These are phyloP conservation scores for Celoporthe dispersa DNA, from an alignment of 2,329 filamentous ascomycete genomes.

Conservation along the genomic window DNA sequence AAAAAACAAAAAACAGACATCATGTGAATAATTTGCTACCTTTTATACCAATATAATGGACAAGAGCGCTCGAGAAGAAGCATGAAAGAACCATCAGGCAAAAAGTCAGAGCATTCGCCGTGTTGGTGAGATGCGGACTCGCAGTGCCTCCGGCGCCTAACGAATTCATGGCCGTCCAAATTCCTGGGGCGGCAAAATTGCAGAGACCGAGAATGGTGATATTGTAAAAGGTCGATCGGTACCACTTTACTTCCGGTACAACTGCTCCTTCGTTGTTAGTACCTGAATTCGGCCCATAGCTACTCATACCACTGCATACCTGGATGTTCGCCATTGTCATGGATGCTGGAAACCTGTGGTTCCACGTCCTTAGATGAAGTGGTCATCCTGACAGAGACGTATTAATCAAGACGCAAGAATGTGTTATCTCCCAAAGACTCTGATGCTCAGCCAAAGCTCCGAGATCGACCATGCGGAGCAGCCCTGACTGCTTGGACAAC, in stretches of 20 bases:
- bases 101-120: conserved; percentile 51
- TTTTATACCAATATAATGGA: conserved; percentile 72
- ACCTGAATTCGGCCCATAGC: too few relatives aligned
- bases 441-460: background rate
- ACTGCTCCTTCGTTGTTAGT: conserved; percentile 4
- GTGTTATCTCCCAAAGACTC: background rate
- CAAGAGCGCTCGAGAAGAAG: conserved; percentile 64
- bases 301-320: background rate
- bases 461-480: background rate
- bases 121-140: conserved; percentile 47
- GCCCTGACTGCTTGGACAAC: background rate
- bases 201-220: conserved; percentile 72
- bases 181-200: conserved; percentile 71
- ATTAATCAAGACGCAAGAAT: too few relatives aligned
- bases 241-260: conserved; percentile 59
- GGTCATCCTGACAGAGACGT: background rate
- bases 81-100: conserved; percentile 50
- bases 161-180: conserved; percentile 53
- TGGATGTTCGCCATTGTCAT: background rate
- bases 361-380: conserved; percentile 3
- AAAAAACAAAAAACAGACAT: too few relatives aligned
- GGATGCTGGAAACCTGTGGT: background rate
- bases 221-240: conserved; percentile 74
- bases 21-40: too few relatives aligned
- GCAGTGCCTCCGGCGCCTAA: conserved; percentile 48